Evolutionary conservation across 352 stramenopile species (phyloP), one percentile per base, ranked within the genome.

Genomic region (Phytophthora multivora): DNA sequence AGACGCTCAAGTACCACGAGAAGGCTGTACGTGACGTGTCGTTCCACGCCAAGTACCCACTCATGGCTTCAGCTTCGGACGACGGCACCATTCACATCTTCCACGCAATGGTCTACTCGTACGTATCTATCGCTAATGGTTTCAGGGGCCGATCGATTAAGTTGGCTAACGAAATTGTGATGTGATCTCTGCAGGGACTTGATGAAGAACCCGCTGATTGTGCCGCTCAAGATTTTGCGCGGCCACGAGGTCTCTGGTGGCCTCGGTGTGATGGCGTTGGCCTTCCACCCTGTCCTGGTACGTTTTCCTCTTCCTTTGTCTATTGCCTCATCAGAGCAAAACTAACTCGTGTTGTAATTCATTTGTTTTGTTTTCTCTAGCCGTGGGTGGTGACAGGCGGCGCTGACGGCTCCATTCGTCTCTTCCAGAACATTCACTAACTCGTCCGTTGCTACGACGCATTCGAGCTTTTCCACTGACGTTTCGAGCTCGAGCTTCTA

Each of bases 11-110:
- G 69, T 99, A 99, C 76, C 97, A 99, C 77, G 93, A 98, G 67
- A 97, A 98, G 67, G 98, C 97, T 7, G 85, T 99, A 30, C 90
- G 98, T 33, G 88, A 86, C 10, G 96, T 98, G 11, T 83, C 86
- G 26, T 99, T 96, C 71, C 96, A 98, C 74, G 69, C 73, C 55
- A 94, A 94, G 75, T 99, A 99, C 71, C 98, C 98, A 40, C 89
- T 99, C 30, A 99, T 99, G 95, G 97, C 97, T 15, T 99, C 97
- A 31, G 95, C 94, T 21, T 98, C 96, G 18, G 98, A 99, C 66
- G 98, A 99, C 72, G 98, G 97, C 57, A 95, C 84, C 43, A 96
- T 99, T 63, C 97, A 99, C 79, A 97, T 99, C 38, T 99, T 99
- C 84, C 98, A 99, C 72, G 91, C 95, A 26, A 99, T 98, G 87